phyloP scores from a whole-genome alignment of 2,329 filamentous ascomycete species.

The Colletotrichum viniferum region DNA sequence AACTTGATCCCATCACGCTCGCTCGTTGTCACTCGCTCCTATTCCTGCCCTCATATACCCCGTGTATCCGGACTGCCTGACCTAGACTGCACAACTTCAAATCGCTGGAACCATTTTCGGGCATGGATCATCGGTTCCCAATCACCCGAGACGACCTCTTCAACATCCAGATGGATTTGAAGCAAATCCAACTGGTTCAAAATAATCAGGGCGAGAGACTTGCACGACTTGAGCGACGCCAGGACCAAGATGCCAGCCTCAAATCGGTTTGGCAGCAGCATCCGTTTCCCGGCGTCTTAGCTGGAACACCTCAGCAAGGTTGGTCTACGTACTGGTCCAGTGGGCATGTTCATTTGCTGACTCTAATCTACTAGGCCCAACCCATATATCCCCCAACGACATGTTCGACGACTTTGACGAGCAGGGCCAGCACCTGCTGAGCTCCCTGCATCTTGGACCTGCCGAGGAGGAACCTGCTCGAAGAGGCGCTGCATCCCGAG shows the following conservation, averaged over 20 bases:
- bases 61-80: neutral
- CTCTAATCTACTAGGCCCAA: constrained; percentile 63
- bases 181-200: constrained; percentile 69
- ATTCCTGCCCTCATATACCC: neutral
- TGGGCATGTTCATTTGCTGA: constrained; percentile 17
- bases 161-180: constrained; percentile 73
- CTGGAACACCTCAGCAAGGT: constrained; percentile 89
- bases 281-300: constrained; percentile 85
- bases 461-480: constrained; percentile 85
- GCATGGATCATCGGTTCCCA: constrained; percentile 69
- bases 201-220: constrained; percentile 66
- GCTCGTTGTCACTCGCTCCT: constrained; percentile 4
- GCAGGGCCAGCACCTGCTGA: constrained; percentile 79
- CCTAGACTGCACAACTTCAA: constrained; percentile 20
- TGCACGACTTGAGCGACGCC: constrained; percentile 66
- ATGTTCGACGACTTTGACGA: constrained; percentile 92
- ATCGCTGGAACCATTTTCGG: constrained; percentile 29
- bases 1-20: neutral
- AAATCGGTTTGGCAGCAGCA: constrained; percentile 94
- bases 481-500: constrained; percentile 85
- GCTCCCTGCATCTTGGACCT: constrained; percentile 79
- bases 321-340: constrained; percentile 34
- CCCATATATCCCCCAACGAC: constrained; percentile 80
- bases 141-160: constrained; percentile 68
- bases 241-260: constrained; percentile 69